Evolutionary conservation across 495 filamentous ascomycete species (phyloP).

Genomic region (Aspergillus heteromorphus): DNA sequence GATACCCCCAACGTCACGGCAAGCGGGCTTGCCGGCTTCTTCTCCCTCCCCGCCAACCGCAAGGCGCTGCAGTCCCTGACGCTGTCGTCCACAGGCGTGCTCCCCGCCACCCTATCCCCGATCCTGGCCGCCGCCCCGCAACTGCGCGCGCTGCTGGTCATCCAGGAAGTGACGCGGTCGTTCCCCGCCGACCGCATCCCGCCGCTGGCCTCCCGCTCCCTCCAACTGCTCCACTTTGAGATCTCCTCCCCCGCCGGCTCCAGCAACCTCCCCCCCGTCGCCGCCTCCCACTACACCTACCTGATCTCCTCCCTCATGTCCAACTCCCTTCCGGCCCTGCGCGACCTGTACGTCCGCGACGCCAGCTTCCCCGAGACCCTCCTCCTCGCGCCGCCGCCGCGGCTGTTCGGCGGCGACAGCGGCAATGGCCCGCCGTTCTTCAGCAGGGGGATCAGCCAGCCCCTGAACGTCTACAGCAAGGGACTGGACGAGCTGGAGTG

Average conservation of each 20-base stretch:
- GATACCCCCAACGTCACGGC: conserved; percentile 64
- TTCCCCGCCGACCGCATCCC: conserved; percentile 59
- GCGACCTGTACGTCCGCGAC: conserved; percentile 79
- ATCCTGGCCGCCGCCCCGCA: conserved; percentile 57
- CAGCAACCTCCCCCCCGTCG: conserved; percentile 53
- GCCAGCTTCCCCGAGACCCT: conserved; percentile 70
- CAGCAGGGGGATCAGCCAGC: conserved; percentile 51
- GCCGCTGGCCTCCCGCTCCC: conserved; percentile 58
- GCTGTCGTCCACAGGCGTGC: conserved; percentile 61
- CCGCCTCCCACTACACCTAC: conserved; percentile 75
- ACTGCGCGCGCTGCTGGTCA: conserved; percentile 61
- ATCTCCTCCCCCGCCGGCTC: conserved; percentile 55
- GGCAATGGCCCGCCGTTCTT: conserved; percentile 27
- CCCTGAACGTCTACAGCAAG: conserved; percentile 80
- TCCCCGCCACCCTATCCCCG: conserved; percentile 55
- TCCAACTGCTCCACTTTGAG: conserved; percentile 73
- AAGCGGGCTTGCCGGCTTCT: conserved; percentile 59
- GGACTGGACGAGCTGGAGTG: conserved; percentile 80
- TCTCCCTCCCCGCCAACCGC: conserved; percentile 46
- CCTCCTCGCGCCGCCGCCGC: conserved; percentile 57
- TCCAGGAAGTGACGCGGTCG: conserved; percentile 57
- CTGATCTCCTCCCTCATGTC: conserved; percentile 74
- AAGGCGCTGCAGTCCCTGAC: conserved; percentile 54
- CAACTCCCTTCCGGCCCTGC: conserved; percentile 66
- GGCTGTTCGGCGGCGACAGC: conserved; percentile 29